Percentiles rank a stretch among this genome's conserved stretches.
phyloP scores from a whole-genome alignment of 345 rosid species.

The Garcia nutans region DNA sequence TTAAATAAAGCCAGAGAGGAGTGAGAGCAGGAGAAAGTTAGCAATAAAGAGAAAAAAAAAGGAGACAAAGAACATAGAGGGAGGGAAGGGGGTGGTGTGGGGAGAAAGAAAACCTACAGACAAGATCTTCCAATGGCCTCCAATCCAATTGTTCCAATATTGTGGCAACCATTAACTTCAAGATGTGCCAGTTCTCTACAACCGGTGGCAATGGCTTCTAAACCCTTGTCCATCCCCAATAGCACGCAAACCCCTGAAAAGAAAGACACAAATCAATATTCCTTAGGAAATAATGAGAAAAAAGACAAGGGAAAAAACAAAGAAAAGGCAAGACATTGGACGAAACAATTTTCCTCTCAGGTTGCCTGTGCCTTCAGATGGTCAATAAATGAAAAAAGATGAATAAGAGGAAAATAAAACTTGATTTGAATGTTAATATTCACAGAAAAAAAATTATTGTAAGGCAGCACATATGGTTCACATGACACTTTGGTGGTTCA shows the following conservation, averaged over 20 bases:
- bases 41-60: no score
- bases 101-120: constrained; percentile 45
- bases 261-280: not conserved
- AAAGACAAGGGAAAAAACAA: not conserved
- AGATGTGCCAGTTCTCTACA: constrained; percentile 77
- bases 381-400: not conserved
- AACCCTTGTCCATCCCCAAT: constrained; percentile 78
- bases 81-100: not conserved
- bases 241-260: constrained; percentile 72
- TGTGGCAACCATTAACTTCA: constrained; percentile 91
- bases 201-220: constrained; percentile 75
- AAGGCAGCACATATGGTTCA: not conserved
- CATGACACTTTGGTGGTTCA: not conserved
- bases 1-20: no score
- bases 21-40: not conserved
- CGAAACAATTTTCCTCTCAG: not conserved
- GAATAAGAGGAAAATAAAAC: not conserved
- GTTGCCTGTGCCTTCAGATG: not conserved
- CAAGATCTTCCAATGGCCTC: constrained; percentile 81
- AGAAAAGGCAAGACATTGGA: not conserved
- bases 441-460: not conserved
- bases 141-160: constrained; percentile 75
- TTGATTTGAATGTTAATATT: not conserved
- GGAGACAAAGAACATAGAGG: no score
- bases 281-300: not conserved